phyloP scores from a whole-genome alignment of 768 basidiomycete genomes.

The Amylocystis lapponica region DNA sequence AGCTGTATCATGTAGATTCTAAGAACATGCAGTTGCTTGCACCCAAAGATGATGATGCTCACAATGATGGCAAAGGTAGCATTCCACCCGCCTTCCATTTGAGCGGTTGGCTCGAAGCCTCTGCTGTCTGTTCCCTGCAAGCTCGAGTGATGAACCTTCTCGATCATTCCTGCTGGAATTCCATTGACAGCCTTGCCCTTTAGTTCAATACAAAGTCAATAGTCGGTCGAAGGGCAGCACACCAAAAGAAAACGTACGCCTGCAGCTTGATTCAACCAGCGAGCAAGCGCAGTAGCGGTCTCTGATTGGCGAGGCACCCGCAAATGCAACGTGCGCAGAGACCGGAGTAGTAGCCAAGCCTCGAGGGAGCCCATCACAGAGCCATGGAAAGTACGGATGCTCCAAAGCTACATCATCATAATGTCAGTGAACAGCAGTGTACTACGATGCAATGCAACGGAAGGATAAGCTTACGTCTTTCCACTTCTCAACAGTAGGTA shows the following conservation, averaged over 20 bases:
- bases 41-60: conserved; percentile 12
- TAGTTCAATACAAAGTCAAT: conserved; percentile 20
- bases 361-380: conserved; percentile 73
- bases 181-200: conserved; percentile 50
- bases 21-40: neutral
- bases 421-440: too few species aligned
- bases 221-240: neutral
- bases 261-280: conserved; percentile 58
- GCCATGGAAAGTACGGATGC: conserved; percentile 61
- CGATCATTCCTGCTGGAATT: conserved; percentile 62
- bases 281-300: conserved; percentile 64
- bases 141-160: conserved; percentile 70
- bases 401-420: too few species aligned
- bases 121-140: conserved; percentile 55
- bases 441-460: too few species aligned
- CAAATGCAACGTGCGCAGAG: conserved; percentile 76
- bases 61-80: conserved; percentile 69
- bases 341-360: conserved; percentile 78
- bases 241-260: conserved; percentile 11
- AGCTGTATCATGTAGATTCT: too few species aligned
- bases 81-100: conserved; percentile 75
- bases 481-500: conserved; percentile 62
- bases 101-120: conserved; percentile 59
- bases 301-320: conserved; percentile 72
- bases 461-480: conserved; percentile 39